Evolutionary conservation across 441 rosid genomes (phyloP), one percentile per base, ranked within the genome.

Genomic region (Populus hybrid): DNA sequence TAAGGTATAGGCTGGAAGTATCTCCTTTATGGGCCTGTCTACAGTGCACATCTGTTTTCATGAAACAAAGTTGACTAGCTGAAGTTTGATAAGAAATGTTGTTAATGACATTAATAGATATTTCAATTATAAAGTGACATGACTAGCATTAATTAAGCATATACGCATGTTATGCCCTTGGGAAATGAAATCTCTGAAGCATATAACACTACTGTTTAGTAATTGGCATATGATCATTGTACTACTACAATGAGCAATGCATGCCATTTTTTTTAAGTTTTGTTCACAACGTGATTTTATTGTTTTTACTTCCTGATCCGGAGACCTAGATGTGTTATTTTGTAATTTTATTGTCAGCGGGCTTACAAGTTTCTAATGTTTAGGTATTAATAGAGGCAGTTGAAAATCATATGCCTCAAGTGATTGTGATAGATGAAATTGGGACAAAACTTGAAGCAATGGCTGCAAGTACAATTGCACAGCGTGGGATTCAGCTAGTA

Each of bases 351-450:
- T 65, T 78, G 14, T 36, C 12, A 32, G 36, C 5, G 20, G 77
- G 73, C n/a, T 70, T 75, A 42, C 28, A 34, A 26, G 24, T 76
- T 82, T 46, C 65, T 71, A 63, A 24, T 66, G 24, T 81, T 71
- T 79, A 93, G 97, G 97, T 92, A 68, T 76, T 93, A 80, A 93
- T 95, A 38, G 98, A 95, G 81, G 97, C 97, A 24, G 99, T 93
- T 70, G 97, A 95, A 83, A 95, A 93, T 85, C 99, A 93, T 79
- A 93, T 95, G 97, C 99, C 97, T 8, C 95, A 93, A 89, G 98
- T 93, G 80, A 90, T 91, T 77, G 95, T 93, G 81, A 93, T 93
- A 77, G 98, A 95, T 92, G 99, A 93, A 86, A 92, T 93, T 84
- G 94, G 97, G 63, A 95, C 98, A 83, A 92, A 91, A 87, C 98